Evolutionary conservation across 2,329 filamentous ascomycete genomes (phyloP).

Genomic region (Mycosphaerelloides madeirae): DNA sequence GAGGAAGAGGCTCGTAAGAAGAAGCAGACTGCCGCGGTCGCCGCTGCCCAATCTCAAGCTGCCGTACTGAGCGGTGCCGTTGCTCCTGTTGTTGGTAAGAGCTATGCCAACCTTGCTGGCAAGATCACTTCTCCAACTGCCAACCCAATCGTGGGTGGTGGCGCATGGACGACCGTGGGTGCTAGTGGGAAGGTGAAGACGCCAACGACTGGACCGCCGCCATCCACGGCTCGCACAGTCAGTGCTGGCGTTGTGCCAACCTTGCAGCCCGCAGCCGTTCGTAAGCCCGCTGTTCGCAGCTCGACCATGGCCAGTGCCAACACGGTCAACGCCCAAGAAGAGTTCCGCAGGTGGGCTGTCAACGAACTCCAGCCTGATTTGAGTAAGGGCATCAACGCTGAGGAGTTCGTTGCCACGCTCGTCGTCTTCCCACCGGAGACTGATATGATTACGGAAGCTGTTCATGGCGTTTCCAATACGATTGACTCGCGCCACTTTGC

Average conservation of each 20-base stretch:
- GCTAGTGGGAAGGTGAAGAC: conserved; percentile 87
- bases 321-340: conserved; percentile 67
- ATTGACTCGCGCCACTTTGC: conserved; percentile 92
- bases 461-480: conserved; percentile 80
- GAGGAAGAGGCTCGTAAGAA: conserved; percentile 91
- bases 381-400: conserved; percentile 63
- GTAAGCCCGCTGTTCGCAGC: conserved; percentile 48
- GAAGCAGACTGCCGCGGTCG: conserved; percentile 55
- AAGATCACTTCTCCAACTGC: conserved; percentile 53
- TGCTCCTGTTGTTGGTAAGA: conserved; percentile 61
- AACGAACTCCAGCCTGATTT: conserved; percentile 71
- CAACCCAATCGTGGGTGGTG: conserved; percentile 42
- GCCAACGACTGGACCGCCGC: conserved; percentile 54
- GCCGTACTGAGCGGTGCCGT: conserved; percentile 39
- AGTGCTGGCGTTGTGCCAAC: conserved; percentile 40
- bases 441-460: conserved; percentile 80
- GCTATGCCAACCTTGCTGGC: conserved; percentile 89
- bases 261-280: conserved; percentile 22
- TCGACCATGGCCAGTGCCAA: conserved; percentile 49
- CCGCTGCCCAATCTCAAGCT: conserved; percentile 40
- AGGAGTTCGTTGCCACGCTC: conserved; percentile 19
- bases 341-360: conserved; percentile 91
- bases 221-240: conserved; percentile 43
- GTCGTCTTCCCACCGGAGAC: conserved; percentile 70
- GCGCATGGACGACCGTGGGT: conserved; percentile 91